Percentiles rank a stretch among this genome's conserved stretches.
These are phyloP conservation scores for Talaromyces stipitatus DNA, from an alignment of 495 filamentous ascomycete genomes.

Conservation along the genomic window DNA sequence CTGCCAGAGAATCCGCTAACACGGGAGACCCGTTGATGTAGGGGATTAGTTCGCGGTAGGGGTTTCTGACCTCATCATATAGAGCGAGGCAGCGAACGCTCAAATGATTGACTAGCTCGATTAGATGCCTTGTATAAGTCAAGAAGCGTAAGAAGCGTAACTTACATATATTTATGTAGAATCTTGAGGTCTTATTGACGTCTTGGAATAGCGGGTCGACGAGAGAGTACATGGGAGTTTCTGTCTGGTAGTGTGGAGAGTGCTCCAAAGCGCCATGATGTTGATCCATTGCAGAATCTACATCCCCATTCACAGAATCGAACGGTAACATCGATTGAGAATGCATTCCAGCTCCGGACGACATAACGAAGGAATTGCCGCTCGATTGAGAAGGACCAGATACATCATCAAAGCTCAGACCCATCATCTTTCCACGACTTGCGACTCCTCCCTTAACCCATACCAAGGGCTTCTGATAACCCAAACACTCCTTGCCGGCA, in stretches of 20 bases:
- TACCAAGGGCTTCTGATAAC: conserved; percentile 50
- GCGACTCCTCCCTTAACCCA: conserved; percentile 46
- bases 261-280: neutral
- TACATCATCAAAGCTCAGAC: conserved; percentile 36
- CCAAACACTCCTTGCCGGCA: conserved; percentile 53
- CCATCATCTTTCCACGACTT: conserved; percentile 46
- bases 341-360: neutral
- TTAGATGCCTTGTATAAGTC: neutral
- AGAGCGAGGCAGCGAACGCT: conserved; percentile 28
- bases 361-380: neutral
- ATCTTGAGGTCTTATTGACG: conserved; percentile 24
- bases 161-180: conserved; percentile 38
- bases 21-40: conserved; percentile 33
- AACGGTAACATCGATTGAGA: neutral
- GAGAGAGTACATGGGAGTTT: conserved; percentile 18
- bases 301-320: neutral
- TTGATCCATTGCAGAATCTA: neutral
- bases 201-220: conserved; percentile 38
- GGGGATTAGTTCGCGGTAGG: conserved; percentile 31
- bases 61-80: conserved; percentile 33
- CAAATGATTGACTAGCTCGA: conserved; percentile 24
- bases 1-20: conserved; percentile 28
- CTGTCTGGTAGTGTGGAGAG: neutral
- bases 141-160: neutral
- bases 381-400: neutral